Evolutionary conservation across 768 basidiomycete genomes (phyloP).

Genomic region (Cantharellus anzutake): DNA sequence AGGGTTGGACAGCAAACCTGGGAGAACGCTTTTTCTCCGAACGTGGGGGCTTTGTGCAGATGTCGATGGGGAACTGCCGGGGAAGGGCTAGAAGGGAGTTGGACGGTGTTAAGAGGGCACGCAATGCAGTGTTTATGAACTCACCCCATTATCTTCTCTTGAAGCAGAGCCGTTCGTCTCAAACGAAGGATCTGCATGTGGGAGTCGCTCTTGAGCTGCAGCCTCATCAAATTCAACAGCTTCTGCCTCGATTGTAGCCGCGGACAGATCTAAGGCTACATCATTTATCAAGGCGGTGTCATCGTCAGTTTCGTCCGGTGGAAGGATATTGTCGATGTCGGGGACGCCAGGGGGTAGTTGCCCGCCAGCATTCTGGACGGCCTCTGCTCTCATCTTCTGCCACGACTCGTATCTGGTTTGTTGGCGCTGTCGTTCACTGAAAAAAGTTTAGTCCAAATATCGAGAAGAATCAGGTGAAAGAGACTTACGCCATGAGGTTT

Average conservation of each 20-base stretch:
- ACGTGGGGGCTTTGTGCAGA: constrained; percentile 58
- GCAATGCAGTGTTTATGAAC: constrained; percentile 7
- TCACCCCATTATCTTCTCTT: constrained; percentile 2
- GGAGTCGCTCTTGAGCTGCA: not conserved
- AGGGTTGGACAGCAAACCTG: constrained; percentile 32
- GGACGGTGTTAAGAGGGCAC: constrained; percentile 3
- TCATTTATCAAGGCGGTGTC: constrained; percentile 46
- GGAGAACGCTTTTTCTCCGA: constrained; percentile 85
- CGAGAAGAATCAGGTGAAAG: not conserved
- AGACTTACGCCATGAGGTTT: constrained; percentile 59
- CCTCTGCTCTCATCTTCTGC: constrained; percentile 66
- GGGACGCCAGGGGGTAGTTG: constrained; percentile 29
- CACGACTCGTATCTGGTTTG: constrained; percentile 75
- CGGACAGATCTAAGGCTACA: constrained; percentile 75
- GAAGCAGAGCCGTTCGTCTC: not conserved
- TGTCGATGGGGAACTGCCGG: constrained; percentile 34
- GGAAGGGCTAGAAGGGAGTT: constrained; percentile 35
- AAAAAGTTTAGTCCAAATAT: not conserved
- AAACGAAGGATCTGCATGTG: constrained; percentile 6
- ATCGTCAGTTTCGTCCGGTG: constrained; percentile 61
- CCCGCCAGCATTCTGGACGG: constrained; percentile 49
- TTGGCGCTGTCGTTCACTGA: constrained; percentile 75
- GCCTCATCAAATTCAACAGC: constrained; percentile 21
- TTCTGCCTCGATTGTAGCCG: constrained; percentile 59
- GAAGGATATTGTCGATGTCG: constrained; percentile 21